A percentile compares a stretch with the other conserved stretches of the same genome.
phyloP scores from a whole-genome alignment of 2,329 filamentous ascomycete genomes.

The Waltergamsia citrina region DNA sequence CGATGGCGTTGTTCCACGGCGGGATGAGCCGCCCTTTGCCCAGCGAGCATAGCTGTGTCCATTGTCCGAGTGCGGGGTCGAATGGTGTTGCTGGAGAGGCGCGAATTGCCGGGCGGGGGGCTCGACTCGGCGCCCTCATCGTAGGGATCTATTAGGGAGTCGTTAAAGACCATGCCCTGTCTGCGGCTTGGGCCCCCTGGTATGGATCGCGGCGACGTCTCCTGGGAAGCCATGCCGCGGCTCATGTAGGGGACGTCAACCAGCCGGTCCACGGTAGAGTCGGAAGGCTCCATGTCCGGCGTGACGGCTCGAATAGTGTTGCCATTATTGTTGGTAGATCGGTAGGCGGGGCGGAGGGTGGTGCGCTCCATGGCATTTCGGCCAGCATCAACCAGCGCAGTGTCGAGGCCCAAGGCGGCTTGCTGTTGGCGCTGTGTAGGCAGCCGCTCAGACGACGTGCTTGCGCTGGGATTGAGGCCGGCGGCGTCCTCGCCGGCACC shows the following conservation, averaged over 20 bases:
- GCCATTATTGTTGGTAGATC: slow-evolving; percentile 11
- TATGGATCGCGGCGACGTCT: slow-evolving; percentile 21
- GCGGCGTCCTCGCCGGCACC: background rate
- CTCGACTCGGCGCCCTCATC: slow-evolving; percentile 35
- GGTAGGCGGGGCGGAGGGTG: slow-evolving; percentile 23
- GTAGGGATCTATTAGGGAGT: slow-evolving; percentile 40
- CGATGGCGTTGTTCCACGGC: slow-evolving; percentile 46
- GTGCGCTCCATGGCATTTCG: slow-evolving; percentile 22
- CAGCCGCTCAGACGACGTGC: background rate
- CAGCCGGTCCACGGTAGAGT: slow-evolving; percentile 7
- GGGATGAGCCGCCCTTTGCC: slow-evolving; percentile 25
- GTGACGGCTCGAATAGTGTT: slow-evolving; percentile 54
- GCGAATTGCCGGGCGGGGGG: slow-evolving; percentile 13
- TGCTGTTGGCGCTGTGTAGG: background rate
- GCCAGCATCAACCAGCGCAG: slow-evolving; percentile 13
- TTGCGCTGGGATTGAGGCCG: slow-evolving; percentile 1
- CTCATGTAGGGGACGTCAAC: slow-evolving; percentile 10
- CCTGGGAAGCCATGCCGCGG: slow-evolving; percentile 16
- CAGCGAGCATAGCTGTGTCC: slow-evolving; percentile 41
- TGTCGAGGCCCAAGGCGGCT: background rate
- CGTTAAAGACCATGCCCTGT: slow-evolving; percentile 53
- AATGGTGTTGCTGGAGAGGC: slow-evolving; percentile 22
- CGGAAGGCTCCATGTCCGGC: slow-evolving; percentile 41
- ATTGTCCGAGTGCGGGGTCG: slow-evolving; percentile 50
- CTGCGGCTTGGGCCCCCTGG: slow-evolving; percentile 31